Evolutionary conservation across 2,329 filamentous ascomycete genomes (phyloP), one percentile per base, ranked within the genome.

Genomic region (Didymella arachidicola): DNA sequence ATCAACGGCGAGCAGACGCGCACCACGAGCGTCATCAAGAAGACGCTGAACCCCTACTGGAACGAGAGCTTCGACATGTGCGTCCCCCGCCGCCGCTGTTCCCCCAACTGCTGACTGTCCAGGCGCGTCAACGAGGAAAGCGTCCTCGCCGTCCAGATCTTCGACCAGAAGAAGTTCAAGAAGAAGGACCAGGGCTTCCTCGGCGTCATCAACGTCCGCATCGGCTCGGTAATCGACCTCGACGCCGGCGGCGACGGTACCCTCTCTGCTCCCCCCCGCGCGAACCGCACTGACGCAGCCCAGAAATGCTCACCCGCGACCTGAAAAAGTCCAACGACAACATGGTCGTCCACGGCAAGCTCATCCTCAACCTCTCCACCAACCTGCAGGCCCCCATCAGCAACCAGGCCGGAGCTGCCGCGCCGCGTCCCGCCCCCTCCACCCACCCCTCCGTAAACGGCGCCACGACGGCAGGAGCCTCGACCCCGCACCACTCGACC

Each of bases 151-250:
- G 93, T 99, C 45, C 95, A 99, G 77, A 97, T 99, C 54, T 99
- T 99, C 76, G 95, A 99, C 79, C 95, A 99, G 80, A 97, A 97
- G 83, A 99, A 99, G 82, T 99, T 99, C 82, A 99, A 99, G 85
- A 99, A 99, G 87, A 99, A 98, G 92, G 95, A 99, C 71, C 95
- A 99, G 78, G 95, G 95, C 8, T 99, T 99, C 75, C 84, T 99
- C 7, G 95, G 95, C 57, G 95, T 99, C 53, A 97, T 99, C 74
- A 99, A 99, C 77, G 90, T 99, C 70, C 89, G 93, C 59, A 90
- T 99, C 67, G 95, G 95, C 70, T 93, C 96, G 83, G 90, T 95
- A 38, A 92, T 99, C 69, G 94, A 97, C 76, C 82, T 99, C 65
- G 89, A 91, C 63, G 87, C 92, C 58, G 93, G 93, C 57, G 91